Evolutionary conservation across 495 filamentous ascomycete species (phyloP).

Genomic region (Penicillium turbatum): DNA sequence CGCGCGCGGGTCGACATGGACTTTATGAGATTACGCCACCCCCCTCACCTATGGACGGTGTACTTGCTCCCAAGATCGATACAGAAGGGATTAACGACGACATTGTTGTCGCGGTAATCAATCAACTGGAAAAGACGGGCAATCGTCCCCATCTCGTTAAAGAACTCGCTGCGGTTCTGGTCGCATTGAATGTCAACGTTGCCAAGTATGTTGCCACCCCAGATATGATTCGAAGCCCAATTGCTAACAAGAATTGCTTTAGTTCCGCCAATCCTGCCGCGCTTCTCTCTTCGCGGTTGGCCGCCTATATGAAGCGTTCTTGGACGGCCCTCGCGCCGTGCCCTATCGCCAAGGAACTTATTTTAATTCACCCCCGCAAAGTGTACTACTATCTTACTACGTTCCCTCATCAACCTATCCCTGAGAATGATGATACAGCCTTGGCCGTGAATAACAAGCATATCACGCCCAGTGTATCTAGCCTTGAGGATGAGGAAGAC

Average conservation of each 20-base stretch:
- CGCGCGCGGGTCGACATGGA: constrained; percentile 44
- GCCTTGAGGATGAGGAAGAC: constrained; percentile 67
- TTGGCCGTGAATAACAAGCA: constrained; percentile 43
- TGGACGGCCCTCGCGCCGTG: constrained; percentile 81
- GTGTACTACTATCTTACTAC: constrained; percentile 95
- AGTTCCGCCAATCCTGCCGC: constrained; percentile 95
- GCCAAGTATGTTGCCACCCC: constrained; percentile 65
- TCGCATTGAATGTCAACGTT: constrained; percentile 72
- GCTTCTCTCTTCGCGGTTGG: constrained; percentile 87
- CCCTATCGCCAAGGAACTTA: constrained; percentile 86
- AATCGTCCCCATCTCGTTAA: constrained; percentile 94
- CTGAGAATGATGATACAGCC: constrained; percentile 58
- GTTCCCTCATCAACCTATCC: constrained; percentile 74
- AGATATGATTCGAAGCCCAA: neutral
- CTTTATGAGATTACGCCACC: constrained; percentile 76
- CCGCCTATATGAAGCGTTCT: constrained; percentile 80
- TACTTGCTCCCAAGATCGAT: constrained; percentile 64
- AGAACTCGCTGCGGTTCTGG: constrained; percentile 80
- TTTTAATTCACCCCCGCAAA: constrained; percentile 86
- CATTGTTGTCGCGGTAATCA: constrained; percentile 86
- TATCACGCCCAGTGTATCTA: constrained; percentile 84
- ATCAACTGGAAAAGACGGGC: constrained; percentile 85
- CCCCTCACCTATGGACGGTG: constrained; percentile 64
- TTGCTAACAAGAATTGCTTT: constrained; percentile 30
- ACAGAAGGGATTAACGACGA: constrained; percentile 89